These are phyloP conservation scores for Blastomyces percursus DNA, from an alignment of 2,329 filamentous ascomycete genomes.

Conservation along the genomic window DNA sequence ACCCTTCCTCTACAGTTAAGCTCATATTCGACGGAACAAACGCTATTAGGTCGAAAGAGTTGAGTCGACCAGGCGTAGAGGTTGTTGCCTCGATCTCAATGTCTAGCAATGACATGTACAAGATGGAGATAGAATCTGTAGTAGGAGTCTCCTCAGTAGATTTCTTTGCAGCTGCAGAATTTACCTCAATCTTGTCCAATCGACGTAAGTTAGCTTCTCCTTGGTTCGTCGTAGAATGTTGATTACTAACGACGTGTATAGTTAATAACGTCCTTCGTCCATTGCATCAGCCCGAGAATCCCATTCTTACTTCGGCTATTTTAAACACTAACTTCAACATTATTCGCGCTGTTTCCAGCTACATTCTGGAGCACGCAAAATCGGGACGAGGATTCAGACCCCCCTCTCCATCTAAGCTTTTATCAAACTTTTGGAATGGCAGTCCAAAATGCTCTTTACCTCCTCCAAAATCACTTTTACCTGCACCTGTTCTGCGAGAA, in stretches of 20 bases:
- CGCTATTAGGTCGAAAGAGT: constrained; percentile 18
- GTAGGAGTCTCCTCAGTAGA: constrained; percentile 64
- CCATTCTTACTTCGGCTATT: constrained; percentile 47
- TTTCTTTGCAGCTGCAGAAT: constrained; percentile 59
- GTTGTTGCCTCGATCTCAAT: constrained; percentile 56
- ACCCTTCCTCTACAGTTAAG: constrained; percentile 24
- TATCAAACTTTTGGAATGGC: constrained; percentile 67
- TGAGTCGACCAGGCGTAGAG: constrained; percentile 29
- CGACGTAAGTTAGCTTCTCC: constrained; percentile 47
- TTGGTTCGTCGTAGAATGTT: not conserved
- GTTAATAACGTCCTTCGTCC: constrained; percentile 61
- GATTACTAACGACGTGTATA: constrained; percentile 23
- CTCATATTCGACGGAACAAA: constrained; percentile 30
- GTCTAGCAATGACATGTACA: constrained; percentile 52
- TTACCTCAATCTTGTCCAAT: constrained; percentile 63
- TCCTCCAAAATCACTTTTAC: constrained; percentile 25
- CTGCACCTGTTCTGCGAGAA: constrained; percentile 30
- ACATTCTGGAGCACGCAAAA: constrained; percentile 52
- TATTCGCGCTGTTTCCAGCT: constrained; percentile 56
- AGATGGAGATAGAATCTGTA: constrained; percentile 51
- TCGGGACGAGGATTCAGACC: constrained; percentile 53
- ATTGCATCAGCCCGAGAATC: constrained; percentile 52
- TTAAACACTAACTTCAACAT: constrained; percentile 70
- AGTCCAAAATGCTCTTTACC: constrained; percentile 26
- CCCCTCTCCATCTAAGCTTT: constrained; percentile 79